phyloP scores from a whole-genome alignment of 23 red algal species.

The Gracilaria caudata region DNA sequence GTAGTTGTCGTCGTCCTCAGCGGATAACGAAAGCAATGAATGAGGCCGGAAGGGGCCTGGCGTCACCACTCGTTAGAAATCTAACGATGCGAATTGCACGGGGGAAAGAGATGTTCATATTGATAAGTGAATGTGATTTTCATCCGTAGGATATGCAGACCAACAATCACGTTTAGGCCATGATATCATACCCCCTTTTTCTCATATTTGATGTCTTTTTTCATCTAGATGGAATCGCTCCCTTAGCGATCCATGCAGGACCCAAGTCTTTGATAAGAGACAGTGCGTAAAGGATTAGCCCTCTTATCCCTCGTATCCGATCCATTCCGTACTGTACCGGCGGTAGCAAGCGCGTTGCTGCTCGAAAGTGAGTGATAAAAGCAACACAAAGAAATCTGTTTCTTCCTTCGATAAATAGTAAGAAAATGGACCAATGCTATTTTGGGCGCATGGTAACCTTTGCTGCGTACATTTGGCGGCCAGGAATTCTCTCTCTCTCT shows the following conservation, averaged over 20 bases:
- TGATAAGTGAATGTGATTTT: neutral
- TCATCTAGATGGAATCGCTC: no score
- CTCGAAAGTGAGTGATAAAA: no score
- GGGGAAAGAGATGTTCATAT: no score
- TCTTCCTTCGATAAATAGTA: neutral
- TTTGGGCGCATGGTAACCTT: neutral
- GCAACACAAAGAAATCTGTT: neutral
- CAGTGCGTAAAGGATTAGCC: no score
- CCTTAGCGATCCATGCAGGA: no score
- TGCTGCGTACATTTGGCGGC: neutral
- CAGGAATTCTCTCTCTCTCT: no score
- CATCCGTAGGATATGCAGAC: no score
- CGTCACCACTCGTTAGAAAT: neutral
- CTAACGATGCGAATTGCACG: neutral
- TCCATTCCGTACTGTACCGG: no score
- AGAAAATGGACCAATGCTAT: neutral
- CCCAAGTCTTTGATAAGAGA: no score
- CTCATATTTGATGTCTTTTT: no score
- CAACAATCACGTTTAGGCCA: neutral
- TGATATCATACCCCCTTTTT: neutral
- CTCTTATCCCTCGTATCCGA: no score
- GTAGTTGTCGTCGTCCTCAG: neutral
- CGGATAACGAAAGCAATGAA: neutral
- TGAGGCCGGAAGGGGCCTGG: neutral
- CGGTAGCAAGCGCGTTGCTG: no score